phyloP scores from a whole-genome alignment of 495 filamentous ascomycete genomes.

The Talaromyces ruber region DNA sequence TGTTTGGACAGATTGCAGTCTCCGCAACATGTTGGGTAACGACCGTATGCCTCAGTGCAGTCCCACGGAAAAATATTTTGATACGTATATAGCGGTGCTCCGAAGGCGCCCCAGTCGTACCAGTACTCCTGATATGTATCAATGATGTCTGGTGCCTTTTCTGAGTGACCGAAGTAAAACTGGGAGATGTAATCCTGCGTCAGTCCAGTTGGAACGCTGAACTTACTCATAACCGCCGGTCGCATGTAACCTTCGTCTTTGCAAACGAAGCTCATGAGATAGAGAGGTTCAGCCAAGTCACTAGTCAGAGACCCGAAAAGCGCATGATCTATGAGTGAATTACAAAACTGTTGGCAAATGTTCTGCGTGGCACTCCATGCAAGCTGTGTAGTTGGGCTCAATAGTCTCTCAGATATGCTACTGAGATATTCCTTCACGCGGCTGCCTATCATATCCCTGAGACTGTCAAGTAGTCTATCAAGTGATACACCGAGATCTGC shows the following conservation, averaged over 20 bases:
- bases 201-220: constrained; percentile 27
- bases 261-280: constrained; percentile 31
- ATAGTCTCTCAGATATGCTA: constrained; percentile 17
- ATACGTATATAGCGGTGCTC: constrained; percentile 21
- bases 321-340: constrained; percentile 17
- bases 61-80: constrained; percentile 36
- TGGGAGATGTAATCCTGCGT: constrained; percentile 34
- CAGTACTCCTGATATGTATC: constrained; percentile 34
- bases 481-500: not conserved
- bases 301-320: constrained; percentile 22
- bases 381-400: constrained; percentile 13
- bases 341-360: constrained; percentile 26
- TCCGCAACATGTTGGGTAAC: constrained; percentile 21
- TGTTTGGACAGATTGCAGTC: constrained; percentile 34
- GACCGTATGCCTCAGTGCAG: constrained; percentile 32
- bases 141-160: constrained; percentile 25
- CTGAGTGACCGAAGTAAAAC: constrained; percentile 21
- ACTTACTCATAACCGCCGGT: constrained; percentile 14
- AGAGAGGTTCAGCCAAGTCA: constrained; percentile 9
- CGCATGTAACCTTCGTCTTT: constrained; percentile 8
- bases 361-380: constrained; percentile 17
- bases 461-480: constrained; percentile 2
- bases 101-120: constrained; percentile 35
- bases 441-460: constrained; percentile 9
- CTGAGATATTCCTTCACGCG: constrained; percentile 14